Evolutionary conservation across 2,329 filamentous ascomycete genomes (phyloP).

Genomic region (Eurotiales sp.): DNA sequence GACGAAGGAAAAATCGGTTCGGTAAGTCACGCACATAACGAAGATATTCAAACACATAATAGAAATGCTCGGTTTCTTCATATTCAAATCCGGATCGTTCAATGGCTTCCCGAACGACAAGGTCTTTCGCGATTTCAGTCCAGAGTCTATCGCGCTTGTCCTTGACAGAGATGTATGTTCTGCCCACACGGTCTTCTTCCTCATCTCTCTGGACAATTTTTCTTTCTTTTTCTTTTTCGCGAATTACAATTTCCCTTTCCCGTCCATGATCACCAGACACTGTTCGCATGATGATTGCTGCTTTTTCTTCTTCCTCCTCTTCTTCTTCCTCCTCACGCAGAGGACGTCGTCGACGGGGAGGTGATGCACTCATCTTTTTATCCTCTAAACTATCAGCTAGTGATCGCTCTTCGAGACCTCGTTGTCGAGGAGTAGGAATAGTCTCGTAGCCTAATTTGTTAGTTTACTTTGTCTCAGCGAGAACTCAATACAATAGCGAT

Average conservation of each 20-base stretch:
- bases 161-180: constrained; percentile 40
- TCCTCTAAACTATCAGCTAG: constrained; percentile 44
- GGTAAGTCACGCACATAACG: constrained; percentile 82
- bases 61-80: constrained; percentile 85
- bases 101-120: constrained; percentile 83
- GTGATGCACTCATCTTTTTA: constrained; percentile 34
- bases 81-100: constrained; percentile 80
- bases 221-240: constrained; percentile 19
- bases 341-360: constrained; percentile 26
- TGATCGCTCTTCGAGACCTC: constrained; percentile 7
- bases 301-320: constrained; percentile 19
- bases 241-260: constrained; percentile 5
- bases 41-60: constrained; percentile 89
- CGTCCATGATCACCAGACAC: constrained; percentile 26
- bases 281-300: constrained; percentile 20
- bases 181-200: constrained; percentile 41
- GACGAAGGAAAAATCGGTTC: neutral
- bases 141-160: constrained; percentile 64
- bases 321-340: constrained; percentile 17
- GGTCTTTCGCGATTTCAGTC: constrained; percentile 95
- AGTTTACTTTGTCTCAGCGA: constrained; percentile 7
- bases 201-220: constrained; percentile 36
- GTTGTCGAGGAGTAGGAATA: constrained; percentile 22
- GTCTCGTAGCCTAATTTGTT: constrained; percentile 23
- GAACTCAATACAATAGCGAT: constrained; percentile 27